These are phyloP conservation scores for Lithospermum erythrorhizon DNA, from an alignment of 257 asterid genomes.

Conservation along the genomic window DNA sequence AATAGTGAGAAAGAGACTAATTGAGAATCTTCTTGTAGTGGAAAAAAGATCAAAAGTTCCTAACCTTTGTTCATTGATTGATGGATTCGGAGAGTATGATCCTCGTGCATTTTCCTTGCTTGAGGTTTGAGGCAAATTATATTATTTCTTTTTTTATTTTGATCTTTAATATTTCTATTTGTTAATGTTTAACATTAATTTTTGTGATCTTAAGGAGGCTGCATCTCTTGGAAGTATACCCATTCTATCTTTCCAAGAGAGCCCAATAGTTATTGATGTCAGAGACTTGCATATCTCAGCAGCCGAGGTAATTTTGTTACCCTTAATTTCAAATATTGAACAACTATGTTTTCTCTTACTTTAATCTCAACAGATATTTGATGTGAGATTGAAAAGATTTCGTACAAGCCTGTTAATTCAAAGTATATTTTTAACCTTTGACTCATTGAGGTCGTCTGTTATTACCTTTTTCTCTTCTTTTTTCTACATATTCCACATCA, in stretches of 20 bases:
- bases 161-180: not conserved
- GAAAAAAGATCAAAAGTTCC: constrained; percentile 34
- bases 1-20: constrained; percentile 52
- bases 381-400: too few relatives aligned
- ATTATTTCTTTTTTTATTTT: not conserved
- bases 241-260: constrained; percentile 47
- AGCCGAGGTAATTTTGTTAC: constrained; percentile 57
- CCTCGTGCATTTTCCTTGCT: constrained; percentile 85
- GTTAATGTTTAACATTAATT: constrained; percentile 10
- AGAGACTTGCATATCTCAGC: constrained; percentile 47
- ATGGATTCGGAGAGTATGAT: constrained; percentile 96
- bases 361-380: too few relatives aligned
- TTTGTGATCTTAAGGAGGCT: constrained; percentile 51
- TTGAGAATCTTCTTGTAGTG: constrained; percentile 62
- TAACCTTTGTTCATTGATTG: constrained; percentile 55
- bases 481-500: too few relatives aligned
- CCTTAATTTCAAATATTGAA: not conserved
- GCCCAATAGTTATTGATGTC: constrained; percentile 59
- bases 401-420: not conserved
- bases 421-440: too few relatives aligned
- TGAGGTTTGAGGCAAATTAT: constrained; percentile 9
- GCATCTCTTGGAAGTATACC: constrained; percentile 81
- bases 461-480: too few relatives aligned
- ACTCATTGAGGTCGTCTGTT: too few relatives aligned
- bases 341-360: too few relatives aligned